Percentiles rank a stretch among this genome's conserved stretches.
Evolutionary conservation across 2,329 filamentous ascomycete species (phyloP).

Genomic region (Mycocentrospora acerina): DNA sequence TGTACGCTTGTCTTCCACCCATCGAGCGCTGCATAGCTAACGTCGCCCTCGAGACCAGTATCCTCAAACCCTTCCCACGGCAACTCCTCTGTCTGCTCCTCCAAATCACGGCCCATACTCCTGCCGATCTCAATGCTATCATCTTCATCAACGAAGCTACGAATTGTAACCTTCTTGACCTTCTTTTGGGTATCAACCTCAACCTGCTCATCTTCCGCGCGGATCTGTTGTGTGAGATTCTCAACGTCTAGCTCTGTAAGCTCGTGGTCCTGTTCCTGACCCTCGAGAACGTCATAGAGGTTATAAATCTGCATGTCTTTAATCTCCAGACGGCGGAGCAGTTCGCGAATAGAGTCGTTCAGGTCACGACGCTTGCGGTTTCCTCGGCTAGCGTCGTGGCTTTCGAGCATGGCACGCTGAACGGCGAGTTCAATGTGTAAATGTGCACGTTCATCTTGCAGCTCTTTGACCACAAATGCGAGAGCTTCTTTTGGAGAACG

Average conservation of each 20-base stretch:
- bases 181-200: constrained; percentile 30
- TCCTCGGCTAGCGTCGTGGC: constrained; percentile 61
- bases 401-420: constrained; percentile 61
- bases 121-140: constrained; percentile 22
- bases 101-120: constrained; percentile 5
- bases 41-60: constrained; percentile 13
- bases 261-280: constrained; percentile 64
- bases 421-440: constrained; percentile 68
- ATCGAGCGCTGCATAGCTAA: constrained; percentile 12
- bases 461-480: constrained; percentile 77
- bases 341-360: constrained; percentile 60
- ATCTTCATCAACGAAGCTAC: constrained; percentile 36
- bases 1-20: constrained; percentile 16
- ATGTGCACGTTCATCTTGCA: constrained; percentile 78
- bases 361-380: constrained; percentile 65
- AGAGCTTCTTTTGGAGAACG: constrained; percentile 72
- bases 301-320: constrained; percentile 81
- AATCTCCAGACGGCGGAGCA: constrained; percentile 66
- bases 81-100: constrained; percentile 37
- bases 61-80: constrained; percentile 45
- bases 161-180: constrained; percentile 41
- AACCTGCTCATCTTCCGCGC: constrained; percentile 41
- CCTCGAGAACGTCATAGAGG: constrained; percentile 81
- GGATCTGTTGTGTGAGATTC: constrained; percentile 46
- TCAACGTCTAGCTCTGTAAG: constrained; percentile 44